Percentiles rank a stretch among this genome's conserved stretches.
These are phyloP conservation scores for Myotisia sp. DNA, from an alignment of 2,329 filamentous ascomycete genomes.

Conservation along the genomic window DNA sequence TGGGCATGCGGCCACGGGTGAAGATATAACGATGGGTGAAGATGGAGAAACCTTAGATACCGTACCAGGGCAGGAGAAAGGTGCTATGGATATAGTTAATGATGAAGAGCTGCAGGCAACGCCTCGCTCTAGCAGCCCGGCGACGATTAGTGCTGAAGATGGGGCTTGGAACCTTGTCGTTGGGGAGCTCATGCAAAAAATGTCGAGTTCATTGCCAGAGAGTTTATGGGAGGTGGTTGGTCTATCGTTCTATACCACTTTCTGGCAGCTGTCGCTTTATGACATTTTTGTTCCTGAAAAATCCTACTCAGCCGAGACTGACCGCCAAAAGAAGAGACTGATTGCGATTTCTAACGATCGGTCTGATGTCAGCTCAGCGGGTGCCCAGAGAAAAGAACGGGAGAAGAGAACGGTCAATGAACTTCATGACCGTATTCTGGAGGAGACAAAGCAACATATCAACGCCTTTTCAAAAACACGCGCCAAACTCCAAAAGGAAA, in stretches of 20 bases:
- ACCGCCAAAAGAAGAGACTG: constrained; percentile 52
- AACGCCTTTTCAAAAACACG: constrained; percentile 53
- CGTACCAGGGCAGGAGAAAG: constrained; percentile 12
- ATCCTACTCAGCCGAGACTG: constrained; percentile 64
- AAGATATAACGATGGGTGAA: constrained; percentile 17
- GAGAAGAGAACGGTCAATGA: constrained; percentile 56
- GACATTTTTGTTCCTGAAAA: constrained; percentile 64
- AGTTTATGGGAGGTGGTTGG: constrained; percentile 57
- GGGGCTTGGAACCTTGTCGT: constrained; percentile 54
- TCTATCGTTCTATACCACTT: constrained; percentile 71
- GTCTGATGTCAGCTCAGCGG: constrained; percentile 54
- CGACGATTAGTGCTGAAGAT: constrained; percentile 23
- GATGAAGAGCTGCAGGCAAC: constrained; percentile 9
- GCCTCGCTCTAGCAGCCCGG: constrained; percentile 15
- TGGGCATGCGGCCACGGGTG: constrained; percentile 20
- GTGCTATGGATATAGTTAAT: constrained; percentile 8
- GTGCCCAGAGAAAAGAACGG: constrained; percentile 51
- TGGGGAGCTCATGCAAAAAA: constrained; percentile 55
- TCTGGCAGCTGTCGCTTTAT: constrained; percentile 78
- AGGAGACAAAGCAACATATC: constrained; percentile 58
- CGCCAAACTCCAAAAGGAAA: constrained; percentile 58
- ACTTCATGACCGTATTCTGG: constrained; percentile 53
- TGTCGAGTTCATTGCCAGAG: constrained; percentile 47
- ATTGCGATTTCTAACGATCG: constrained; percentile 55
- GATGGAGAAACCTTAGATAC: constrained; percentile 16